phyloP scores from a whole-genome alignment of 129 eudicot species.

The Arctium minus region DNA sequence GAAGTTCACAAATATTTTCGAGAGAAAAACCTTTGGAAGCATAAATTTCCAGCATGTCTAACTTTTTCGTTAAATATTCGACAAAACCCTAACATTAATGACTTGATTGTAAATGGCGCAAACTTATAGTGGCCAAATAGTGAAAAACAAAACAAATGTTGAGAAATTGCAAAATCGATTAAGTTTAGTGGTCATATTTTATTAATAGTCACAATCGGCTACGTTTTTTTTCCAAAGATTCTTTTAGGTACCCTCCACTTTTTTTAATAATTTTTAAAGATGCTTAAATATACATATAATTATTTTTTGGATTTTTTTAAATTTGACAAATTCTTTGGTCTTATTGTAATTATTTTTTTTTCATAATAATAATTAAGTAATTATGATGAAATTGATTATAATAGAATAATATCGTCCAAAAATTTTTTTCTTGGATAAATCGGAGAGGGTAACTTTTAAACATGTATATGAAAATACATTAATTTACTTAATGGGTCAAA shows the following conservation, averaged over 20 bases:
- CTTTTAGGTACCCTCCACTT: slow-evolving; percentile 1
- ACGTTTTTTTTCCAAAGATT: slow-evolving; percentile 18
- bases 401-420: not conserved
- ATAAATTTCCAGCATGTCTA: not conserved
- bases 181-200: slow-evolving; percentile 14
- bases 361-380: too few relatives aligned
- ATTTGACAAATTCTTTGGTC: not conserved
- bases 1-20: not conserved
- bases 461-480: too few relatives aligned
- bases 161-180: not conserved
- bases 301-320: slow-evolving; percentile 1
- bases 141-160: not conserved
- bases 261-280: slow-evolving; percentile 5
- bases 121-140: not conserved
- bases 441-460: not conserved
- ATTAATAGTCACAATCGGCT: slow-evolving; percentile 9
- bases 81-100: not conserved
- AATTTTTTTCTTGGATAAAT: not conserved
- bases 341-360: not conserved
- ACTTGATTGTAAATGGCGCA: not conserved
- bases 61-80: not conserved
- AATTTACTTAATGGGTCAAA: too few relatives aligned
- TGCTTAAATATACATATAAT: slow-evolving; percentile 7
- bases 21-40: not conserved
- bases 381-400: not conserved